Evolutionary conservation across 352 stramenopile species (phyloP), one percentile per base, ranked within the genome.

Genomic region (Pythium coloratum): DNA sequence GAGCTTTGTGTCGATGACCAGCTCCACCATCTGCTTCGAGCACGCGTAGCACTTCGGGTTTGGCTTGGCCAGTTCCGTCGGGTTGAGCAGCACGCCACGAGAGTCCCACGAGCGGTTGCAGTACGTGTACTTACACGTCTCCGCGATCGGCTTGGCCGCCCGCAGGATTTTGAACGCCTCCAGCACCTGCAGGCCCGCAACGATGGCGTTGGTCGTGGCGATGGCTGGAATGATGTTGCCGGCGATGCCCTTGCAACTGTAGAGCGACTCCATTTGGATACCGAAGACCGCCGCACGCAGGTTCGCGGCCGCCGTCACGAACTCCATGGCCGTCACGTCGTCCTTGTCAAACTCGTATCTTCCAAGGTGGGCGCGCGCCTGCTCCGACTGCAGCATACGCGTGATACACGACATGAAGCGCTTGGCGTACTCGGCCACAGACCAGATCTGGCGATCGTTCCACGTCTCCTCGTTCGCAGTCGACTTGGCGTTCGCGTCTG

Each of bases 151-250:
- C 55, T 90, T 74, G 5, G 76, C 71, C 10, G 69, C 77, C n/a
- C 82, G 81, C 9, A 96, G 64, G 64, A 96, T 88, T 64, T 90
- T 89, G 73, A 94, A 93, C 14, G 86, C 86, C 70, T 96, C 79
- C 26, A 96, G 73, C 50, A 96, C 88, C 57, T 96, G 88, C 24
- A 99, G 81, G 6, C 97, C 98, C 0, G 97, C 97, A 26, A 99
- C 97, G 73, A 99, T 99, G 18, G 98, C 98, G 77, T 99, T 99
- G n/a, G 98, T 99, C 16, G 97, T 99, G 12, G 98, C 97, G 75
- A 99, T 99, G 18, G 98, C 98, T 50, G 97, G 97, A 62, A 99
- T 99, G 69, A 99, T 99, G 75, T 99, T 99, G 24, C 98, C 98
- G 6, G 98, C 98, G 67, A 99, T 99, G 30, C 98, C 98, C 80